A percentile compares a stretch with the other conserved stretches of the same genome.
These are phyloP conservation scores for Teunomyces gatunensis DNA, from an alignment of 805 yeast genomes.

Conservation along the genomic window DNA sequence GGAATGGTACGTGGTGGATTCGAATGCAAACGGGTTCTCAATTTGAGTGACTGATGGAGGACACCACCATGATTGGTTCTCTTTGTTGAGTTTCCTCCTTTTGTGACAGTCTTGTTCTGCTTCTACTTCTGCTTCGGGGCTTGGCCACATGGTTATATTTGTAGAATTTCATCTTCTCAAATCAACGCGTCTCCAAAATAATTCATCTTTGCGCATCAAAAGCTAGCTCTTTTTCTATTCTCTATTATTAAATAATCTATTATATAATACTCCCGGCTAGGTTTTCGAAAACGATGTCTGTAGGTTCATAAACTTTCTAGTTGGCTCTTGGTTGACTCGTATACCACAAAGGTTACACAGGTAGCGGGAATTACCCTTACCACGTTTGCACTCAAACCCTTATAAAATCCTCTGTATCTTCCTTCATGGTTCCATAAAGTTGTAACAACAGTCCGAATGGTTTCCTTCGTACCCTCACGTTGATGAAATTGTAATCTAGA, in stretches of 20 bases:
- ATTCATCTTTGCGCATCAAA: background rate
- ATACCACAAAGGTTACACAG: constrained; percentile 82
- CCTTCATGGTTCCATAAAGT: constrained; percentile 53
- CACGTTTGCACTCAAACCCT: constrained; percentile 77
- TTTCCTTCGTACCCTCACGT: constrained; percentile 9
- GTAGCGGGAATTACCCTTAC: constrained; percentile 89
- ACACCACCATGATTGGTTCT: constrained; percentile 20
- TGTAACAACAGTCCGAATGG: constrained; percentile 29
- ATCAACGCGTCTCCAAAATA: constrained; percentile 1
- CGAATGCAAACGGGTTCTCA: constrained; percentile 23
- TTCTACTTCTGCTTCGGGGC: background rate
- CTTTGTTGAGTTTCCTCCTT: background rate
- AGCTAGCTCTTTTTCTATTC: too few relatives aligned
- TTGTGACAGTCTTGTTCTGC: background rate
- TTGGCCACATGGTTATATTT: background rate
- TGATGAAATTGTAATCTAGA: constrained; percentile 62
- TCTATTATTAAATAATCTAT: background rate
- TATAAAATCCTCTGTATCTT: constrained; percentile 62
- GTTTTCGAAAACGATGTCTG: background rate
- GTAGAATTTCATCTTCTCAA: background rate
- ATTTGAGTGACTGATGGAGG: constrained; percentile 35
- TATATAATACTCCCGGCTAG: background rate
- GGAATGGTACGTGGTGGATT: constrained; percentile 50
- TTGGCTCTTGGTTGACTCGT: constrained; percentile 52
- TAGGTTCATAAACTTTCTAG: background rate